These are phyloP conservation scores for Penicillium cinerascens DNA, from an alignment of 495 filamentous ascomycete genomes.

Conservation along the genomic window DNA sequence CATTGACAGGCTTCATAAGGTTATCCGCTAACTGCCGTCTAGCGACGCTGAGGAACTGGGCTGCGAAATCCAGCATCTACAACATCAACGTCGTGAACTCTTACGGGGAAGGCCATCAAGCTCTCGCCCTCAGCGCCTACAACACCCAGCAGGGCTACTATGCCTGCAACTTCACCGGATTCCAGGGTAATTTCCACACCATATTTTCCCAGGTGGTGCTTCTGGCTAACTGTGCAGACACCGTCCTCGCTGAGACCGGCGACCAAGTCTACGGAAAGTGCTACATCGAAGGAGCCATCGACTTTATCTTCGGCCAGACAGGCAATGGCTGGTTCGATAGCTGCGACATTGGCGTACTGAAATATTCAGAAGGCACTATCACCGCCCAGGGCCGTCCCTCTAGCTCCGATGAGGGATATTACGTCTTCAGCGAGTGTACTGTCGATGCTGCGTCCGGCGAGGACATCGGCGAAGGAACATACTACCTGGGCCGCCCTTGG, in stretches of 20 bases:
- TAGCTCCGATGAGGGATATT: conserved; percentile 50
- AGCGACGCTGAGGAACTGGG: conserved; percentile 53
- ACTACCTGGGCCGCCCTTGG: conserved; percentile 68
- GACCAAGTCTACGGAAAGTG: conserved; percentile 53
- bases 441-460: conserved; percentile 46
- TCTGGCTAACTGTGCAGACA: conserved; percentile 38
- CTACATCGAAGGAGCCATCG: conserved; percentile 57
- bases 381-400: conserved; percentile 58
- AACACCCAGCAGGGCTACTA: conserved; percentile 56
- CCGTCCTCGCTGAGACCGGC: conserved; percentile 56
- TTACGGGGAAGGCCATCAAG: conserved; percentile 51
- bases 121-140: conserved; percentile 55
- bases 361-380: conserved; percentile 46
- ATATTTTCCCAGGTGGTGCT: background rate
- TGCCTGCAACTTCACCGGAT: conserved; percentile 53
- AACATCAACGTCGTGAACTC: conserved; percentile 62
- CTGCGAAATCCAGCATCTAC: conserved; percentile 52
- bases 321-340: conserved; percentile 60
- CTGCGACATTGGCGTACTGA: conserved; percentile 50
- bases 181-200: conserved; percentile 44
- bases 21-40: conserved; percentile 17
- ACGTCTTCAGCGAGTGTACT: conserved; percentile 58
- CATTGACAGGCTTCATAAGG: background rate
- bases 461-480: conserved; percentile 45
- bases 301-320: conserved; percentile 66